Base-by-base conservation (phyloP, 1,139 yeast species). In the Nakaseomyces uthaithaninus region DNA sequence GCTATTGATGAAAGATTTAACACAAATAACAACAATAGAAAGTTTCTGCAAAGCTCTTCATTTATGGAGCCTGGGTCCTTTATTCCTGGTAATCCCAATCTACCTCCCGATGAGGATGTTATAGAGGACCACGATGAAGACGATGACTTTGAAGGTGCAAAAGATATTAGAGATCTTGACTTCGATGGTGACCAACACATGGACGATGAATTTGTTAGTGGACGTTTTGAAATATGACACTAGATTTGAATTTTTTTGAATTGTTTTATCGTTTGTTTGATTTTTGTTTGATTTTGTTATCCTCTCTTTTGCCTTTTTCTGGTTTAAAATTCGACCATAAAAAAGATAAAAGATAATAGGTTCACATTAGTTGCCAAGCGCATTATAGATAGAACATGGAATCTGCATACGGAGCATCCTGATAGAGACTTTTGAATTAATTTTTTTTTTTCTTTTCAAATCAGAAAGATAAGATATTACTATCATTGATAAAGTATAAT, bases 141-240 rank as follows among this genome's bases (percentile, higher is more conserved):
- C 45, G 81, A 70, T 36, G 68, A 63, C 37, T 67, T 63, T 44
- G 73, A 70, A 54, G 70, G 43, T 20, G 38, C 39, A 18, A 43
- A 42, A 22, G 42, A 42, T 27, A 38, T 38, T 12, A 45, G 44
- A 16, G 28, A 37, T n/a, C 49, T 54, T 27, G 59, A 55, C 38
- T 55, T 46, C 38, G 63, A 60, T 23, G 59, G 56, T 17, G 64
- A 59, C 38, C 62, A 65, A 42, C 66, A 60, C 33, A 64, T 63
- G 67, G 80, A 75, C 52, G 91, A 83, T 55, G 93, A 83, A 59
- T 86, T 84, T 63, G 93, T 86, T 40, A 85, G 83, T 58, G 95
- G 95, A 20, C 82, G 86, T 53, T 85, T 86, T 61, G 95, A 86
- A 61, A 72, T 86, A 54, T 84, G 62, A 60, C n/a, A 17, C 3